Percentiles rank a stretch among this genome's conserved stretches.
These are phyloP conservation scores for Silene noctiflora DNA, from an alignment of 179 eudicot genomes.

Conservation along the genomic window DNA sequence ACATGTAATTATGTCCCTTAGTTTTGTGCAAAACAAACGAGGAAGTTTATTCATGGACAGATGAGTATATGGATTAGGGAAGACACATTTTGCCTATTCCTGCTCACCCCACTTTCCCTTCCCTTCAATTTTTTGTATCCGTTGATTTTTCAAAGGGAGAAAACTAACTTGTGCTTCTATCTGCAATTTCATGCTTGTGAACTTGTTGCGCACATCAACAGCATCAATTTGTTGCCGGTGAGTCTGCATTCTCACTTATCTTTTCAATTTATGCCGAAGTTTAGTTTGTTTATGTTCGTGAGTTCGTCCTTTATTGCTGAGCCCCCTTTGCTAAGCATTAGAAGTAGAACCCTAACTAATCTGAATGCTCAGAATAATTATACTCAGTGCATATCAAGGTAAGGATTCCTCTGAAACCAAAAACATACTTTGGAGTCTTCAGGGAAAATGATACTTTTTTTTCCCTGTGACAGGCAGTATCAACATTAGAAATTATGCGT, in stretches of 20 bases:
- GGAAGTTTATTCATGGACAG: too few relatives aligned
- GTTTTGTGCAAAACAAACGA: too few relatives aligned
- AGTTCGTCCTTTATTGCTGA: neutral
- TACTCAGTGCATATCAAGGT: too few relatives aligned
- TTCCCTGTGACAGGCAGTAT: neutral
- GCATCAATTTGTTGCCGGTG: constrained; percentile 99
- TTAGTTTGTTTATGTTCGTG: neutral
- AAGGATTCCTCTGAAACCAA: neutral
- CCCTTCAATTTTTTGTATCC: neutral
- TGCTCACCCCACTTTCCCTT: neutral
- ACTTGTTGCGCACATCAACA: constrained; percentile 35
- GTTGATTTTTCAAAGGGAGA: neutral
- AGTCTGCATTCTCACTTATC: constrained; percentile 33
- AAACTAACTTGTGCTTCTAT: constrained; percentile 27
- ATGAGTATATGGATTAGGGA: neutral
- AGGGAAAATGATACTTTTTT: neutral
- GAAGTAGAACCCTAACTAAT: neutral
- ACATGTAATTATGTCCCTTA: neutral
- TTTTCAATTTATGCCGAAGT: neutral
- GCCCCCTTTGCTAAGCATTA: neutral
- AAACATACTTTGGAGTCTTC: neutral
- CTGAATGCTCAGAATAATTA: neutral
- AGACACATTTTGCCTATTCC: neutral
- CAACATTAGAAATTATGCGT: neutral
- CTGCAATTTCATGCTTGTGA: constrained; percentile 25